Conservation (phyloP, 495 filamentous ascomycete genomes). For the Beverwykella pulmonaria region DNA sequence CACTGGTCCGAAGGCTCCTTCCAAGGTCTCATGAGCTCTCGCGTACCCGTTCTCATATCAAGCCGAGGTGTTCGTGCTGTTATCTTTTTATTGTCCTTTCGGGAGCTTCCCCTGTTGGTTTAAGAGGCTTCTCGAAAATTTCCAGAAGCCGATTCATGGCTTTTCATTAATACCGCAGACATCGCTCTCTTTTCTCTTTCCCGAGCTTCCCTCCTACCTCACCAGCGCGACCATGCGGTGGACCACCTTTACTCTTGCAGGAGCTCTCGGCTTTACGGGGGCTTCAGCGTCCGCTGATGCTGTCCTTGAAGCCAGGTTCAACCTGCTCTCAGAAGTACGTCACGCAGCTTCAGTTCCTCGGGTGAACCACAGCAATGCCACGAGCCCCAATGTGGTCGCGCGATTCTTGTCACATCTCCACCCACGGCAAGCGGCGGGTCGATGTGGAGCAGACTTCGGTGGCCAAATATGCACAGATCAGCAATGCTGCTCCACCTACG, state of each 20-base stretch:
- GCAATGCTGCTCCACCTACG: slow-evolving; percentile 28
- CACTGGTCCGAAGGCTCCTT: not conserved
- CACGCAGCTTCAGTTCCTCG: not conserved
- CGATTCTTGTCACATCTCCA: not conserved
- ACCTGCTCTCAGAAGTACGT: not conserved
- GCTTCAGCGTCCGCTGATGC: slow-evolving; percentile 6
- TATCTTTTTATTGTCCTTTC: slow-evolving; percentile 21
- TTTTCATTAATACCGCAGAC: slow-evolving; percentile 11
- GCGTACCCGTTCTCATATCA: slow-evolving; percentile 13
- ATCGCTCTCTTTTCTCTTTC: not conserved
- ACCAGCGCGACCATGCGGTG: slow-evolving; percentile 6
- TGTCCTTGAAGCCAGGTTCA: slow-evolving; percentile 3
- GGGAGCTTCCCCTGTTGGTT: not conserved
- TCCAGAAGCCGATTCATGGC: not conserved
- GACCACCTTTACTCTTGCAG: not conserved
- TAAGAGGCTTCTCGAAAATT: not conserved
- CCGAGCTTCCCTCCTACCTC: not conserved
- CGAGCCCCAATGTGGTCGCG: slow-evolving; percentile 1
- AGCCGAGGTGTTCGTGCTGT: slow-evolving; percentile 3
- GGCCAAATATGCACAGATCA: slow-evolving; percentile 5
- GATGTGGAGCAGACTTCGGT: slow-evolving; percentile 25
- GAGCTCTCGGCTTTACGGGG: slow-evolving; percentile 10
- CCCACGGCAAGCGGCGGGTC: slow-evolving; percentile 10
- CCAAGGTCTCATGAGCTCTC: slow-evolving; percentile 5
- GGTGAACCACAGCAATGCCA: slow-evolving; percentile 2